Evolutionary conservation across 805 yeast species (phyloP).

Genomic region (Lachancea thermotolerans): DNA sequence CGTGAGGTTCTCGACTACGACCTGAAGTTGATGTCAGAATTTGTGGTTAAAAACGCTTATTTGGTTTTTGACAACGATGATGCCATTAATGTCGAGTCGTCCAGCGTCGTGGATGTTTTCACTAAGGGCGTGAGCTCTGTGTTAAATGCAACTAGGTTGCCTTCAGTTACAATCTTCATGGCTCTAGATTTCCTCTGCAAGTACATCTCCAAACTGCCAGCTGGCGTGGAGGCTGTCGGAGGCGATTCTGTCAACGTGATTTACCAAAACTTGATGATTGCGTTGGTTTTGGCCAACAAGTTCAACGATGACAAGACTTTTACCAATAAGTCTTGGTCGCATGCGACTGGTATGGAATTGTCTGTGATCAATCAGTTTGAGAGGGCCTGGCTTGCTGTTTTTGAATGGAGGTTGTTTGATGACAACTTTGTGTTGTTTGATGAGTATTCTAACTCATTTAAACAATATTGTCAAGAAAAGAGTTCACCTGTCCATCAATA

Average conservation of each 20-base stretch:
- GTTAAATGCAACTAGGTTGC: constrained; percentile 79
- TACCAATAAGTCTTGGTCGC: constrained; percentile 91
- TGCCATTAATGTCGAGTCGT: constrained; percentile 26
- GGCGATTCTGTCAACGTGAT: constrained; percentile 34
- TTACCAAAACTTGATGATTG: constrained; percentile 53
- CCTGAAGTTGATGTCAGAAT: constrained; percentile 68
- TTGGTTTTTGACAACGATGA: constrained; percentile 53
- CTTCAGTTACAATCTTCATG: constrained; percentile 71
- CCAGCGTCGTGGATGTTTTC: constrained; percentile 35
- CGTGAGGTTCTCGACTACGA: constrained; percentile 74
- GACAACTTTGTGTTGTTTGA: constrained; percentile 21
- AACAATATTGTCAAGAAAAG: constrained; percentile 18
- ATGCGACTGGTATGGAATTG: constrained; percentile 80
- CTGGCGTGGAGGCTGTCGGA: constrained; percentile 27
- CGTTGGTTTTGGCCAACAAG: constrained; percentile 82
- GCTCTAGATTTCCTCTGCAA: constrained; percentile 75
- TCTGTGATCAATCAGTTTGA: constrained; percentile 58
- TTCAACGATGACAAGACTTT: constrained; percentile 95
- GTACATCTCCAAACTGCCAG: constrained; percentile 38
- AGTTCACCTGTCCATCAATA: constrained; percentile 11
- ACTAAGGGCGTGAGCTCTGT: constrained; percentile 58
- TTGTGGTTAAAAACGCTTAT: constrained; percentile 65
- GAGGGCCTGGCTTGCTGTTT: constrained; percentile 55
- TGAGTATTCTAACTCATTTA: constrained; percentile 21
- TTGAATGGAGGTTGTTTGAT: constrained; percentile 53